These are phyloP conservation scores for Miamiensis avidus DNA, from an alignment of 169 alveolate genomes.

Conservation along the genomic window DNA sequence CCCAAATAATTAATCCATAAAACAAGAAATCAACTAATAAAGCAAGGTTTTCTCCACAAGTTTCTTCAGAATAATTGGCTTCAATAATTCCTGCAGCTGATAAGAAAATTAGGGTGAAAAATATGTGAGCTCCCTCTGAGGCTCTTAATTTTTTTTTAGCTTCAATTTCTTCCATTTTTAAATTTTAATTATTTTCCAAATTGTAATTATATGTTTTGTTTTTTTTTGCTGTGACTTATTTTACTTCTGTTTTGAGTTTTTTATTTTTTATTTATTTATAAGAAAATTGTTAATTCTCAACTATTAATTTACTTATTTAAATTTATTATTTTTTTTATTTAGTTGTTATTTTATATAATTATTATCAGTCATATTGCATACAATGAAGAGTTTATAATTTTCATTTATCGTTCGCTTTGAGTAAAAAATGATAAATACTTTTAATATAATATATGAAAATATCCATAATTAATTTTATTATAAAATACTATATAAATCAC, in stretches of 20 bases:
- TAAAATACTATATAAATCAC: no score
- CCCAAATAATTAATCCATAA: conserved; percentile 44
- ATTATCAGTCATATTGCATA: no score
- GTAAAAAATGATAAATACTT: no score
- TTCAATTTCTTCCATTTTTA: conserved; percentile 37
- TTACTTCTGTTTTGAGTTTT: neutral
- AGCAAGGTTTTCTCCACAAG: conserved; percentile 25
- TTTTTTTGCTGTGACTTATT: neutral
- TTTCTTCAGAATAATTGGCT: conserved; percentile 27
- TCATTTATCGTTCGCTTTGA: no score
- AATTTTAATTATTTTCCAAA: neutral
- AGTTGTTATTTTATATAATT: no score
- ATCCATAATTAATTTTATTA: no score
- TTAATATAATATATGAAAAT: no score
- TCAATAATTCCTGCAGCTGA: conserved; percentile 44
- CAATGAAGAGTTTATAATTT: no score
- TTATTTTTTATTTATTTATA: conserved; percentile 1
- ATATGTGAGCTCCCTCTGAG: conserved; percentile 50
- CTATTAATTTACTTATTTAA: no score
- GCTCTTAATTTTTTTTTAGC: conserved; percentile 40
- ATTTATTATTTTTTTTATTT: no score
- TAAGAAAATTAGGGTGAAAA: conserved; percentile 41
- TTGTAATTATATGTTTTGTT: neutral
- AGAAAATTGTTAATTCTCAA: neutral
- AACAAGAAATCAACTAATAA: conserved; percentile 44